A percentile compares a stretch with the other conserved stretches of the same genome.
phyloP scores from a whole-genome alignment of 768 basidiomycete genomes.

The Coprinopsis strossmayeri region DNA sequence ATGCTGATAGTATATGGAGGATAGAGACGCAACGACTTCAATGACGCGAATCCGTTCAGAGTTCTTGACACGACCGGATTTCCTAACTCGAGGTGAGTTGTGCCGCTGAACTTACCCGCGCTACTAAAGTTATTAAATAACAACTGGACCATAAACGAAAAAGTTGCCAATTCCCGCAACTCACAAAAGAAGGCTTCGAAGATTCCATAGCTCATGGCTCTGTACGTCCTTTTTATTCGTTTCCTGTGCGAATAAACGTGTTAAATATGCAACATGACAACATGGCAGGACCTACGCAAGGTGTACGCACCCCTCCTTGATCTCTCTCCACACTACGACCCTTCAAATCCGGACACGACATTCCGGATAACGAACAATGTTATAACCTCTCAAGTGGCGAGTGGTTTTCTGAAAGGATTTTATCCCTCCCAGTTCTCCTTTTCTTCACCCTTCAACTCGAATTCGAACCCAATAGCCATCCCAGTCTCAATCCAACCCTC shows the following conservation, averaged over 20 bases:
- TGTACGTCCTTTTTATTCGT: constrained; percentile 24
- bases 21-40: constrained; percentile 27
- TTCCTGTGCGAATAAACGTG: too few relatives aligned
- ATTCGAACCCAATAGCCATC: constrained; percentile 20
- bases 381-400: constrained; percentile 47
- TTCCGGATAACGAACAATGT: constrained; percentile 47
- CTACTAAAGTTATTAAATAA: neutral
- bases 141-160: neutral
- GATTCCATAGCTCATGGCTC: constrained; percentile 39
- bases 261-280: too few relatives aligned
- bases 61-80: constrained; percentile 37
- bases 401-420: constrained; percentile 36
- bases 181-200: constrained; percentile 36
- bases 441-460: too few relatives aligned
- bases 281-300: constrained; percentile 36
- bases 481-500: constrained; percentile 33
- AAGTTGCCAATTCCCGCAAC: constrained; percentile 46
- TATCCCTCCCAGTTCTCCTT: constrained; percentile 27
- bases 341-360: constrained; percentile 22
- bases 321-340: constrained; percentile 26
- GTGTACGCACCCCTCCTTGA: constrained; percentile 38
- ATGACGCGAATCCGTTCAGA: constrained; percentile 36
- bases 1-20: too few relatives aligned
- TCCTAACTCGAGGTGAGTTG: constrained; percentile 31
- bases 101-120: too few relatives aligned